Base-by-base conservation (phyloP, 768 basidiomycete species). In the Panellus pusillus region DNA sequence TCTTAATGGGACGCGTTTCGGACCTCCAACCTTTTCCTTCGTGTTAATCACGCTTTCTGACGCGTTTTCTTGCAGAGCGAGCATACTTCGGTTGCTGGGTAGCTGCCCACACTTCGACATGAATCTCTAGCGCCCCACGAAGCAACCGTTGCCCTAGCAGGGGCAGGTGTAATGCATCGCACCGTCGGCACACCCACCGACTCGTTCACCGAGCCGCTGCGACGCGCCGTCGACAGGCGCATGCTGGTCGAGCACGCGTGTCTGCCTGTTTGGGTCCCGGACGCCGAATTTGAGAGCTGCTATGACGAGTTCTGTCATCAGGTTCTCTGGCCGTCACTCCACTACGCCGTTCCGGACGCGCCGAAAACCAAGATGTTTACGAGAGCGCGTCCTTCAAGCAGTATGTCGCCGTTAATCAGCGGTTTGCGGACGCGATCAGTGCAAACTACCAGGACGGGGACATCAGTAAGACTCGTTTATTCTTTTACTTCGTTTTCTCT, bases 231-330 rank as follows among this genome's bases (percentile, higher is more conserved):
- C 57, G 82, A 90, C 57, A 61, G 65, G 28, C 71, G 79, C 12
- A 71, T 80, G 62, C 71, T 81, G 58, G 60, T 65, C 3, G 69
- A 76, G 43, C 63, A 68, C 8, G 62, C 68, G 1, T 71, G 72
- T 55, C 18, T 76, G 2, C 76, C 89, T 0, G 87, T 93, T n/a
- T 93, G 90, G 91, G 86, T 93, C 50, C 85, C 87, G 0, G 87
- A 90, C 63, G 77, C 79, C 2, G 90, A 90, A 63, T 92, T 93
- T 57, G 77, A 83, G 55, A 82, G 82, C 45, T 86, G 82, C 64
- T 93, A 93, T 59, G 90, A 92, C 66, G 86, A 89, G 61, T 93
- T 91, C 67, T 93, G 91, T 63, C 91, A 93, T 61, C 89, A 90
- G 70, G 90, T 93, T 15, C 78, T 93, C 27, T 94, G 91, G 91